Evolutionary conservation across 129 eudicot genomes (phyloP), one percentile per base, ranked within the genome.

Genomic region (Gnaphalium uliginosum): DNA sequence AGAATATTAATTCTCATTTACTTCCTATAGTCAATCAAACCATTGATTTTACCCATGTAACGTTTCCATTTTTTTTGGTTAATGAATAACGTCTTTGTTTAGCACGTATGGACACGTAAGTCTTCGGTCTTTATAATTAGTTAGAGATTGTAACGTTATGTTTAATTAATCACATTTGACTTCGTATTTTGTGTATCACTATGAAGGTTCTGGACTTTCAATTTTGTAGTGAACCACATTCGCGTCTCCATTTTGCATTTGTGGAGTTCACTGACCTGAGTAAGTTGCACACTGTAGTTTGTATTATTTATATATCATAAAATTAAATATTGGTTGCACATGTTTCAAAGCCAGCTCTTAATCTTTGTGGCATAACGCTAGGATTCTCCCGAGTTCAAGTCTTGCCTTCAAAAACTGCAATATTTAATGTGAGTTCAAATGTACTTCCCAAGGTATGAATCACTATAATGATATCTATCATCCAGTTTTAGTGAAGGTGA

Each of bases 351-450:
- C 89, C 89, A 18, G 90, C 98, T 43, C 94, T 90, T 74, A 85
- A 59, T 71, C 96, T 90, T 76, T 78, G 85, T 77, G 96, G 96
- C 69, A 88, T 89, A 74, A 73, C 83, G 75, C 72, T 88, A 65
- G 98, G 97, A 5, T 90, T 86, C 80, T 85, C 92, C 67, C 97
- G 86, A 66, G 77, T 90, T 72, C 82, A 76, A 86, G 98, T 93
- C 78, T 81, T 90, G 82, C 98, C 98, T 72, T 93, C 98, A 62
- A 93, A 93, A 84, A 93, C 98, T 67, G 96, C 97, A 19, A 93
- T 93, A 23, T 97, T 93, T 72, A 96, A 96, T 25, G 98, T 93
- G 83, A 93, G 90, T 83, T 96, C 97, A 69, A 93, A 96, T 35
- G 90, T 90, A 32, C 97, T 86, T 63, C 98, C 98, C 9, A 87